Evolutionary conservation across 805 yeast genomes (phyloP).

Genomic region (Kodamaea sagamina): DNA sequence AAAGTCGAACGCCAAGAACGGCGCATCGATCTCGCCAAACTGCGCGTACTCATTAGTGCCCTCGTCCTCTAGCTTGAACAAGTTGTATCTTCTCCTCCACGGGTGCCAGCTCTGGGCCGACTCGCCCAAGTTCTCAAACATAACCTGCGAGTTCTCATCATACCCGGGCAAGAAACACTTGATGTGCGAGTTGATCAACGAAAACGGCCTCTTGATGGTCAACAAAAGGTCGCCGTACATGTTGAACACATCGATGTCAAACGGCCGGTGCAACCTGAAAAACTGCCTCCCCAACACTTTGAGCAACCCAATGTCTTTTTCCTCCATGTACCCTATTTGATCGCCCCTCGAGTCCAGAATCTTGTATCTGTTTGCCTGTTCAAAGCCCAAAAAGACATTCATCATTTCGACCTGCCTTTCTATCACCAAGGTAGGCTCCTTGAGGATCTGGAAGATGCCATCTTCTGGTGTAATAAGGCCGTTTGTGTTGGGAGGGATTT

Average conservation of each 20-base stretch:
- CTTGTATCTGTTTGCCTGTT: constrained; percentile 81
- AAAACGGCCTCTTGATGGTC: constrained; percentile 79
- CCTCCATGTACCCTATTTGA: constrained; percentile 77
- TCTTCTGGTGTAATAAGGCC: constrained; percentile 58
- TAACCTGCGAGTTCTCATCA: constrained; percentile 34
- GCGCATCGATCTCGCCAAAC: constrained; percentile 86
- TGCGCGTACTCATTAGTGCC: constrained; percentile 58
- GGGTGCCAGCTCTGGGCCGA: constrained; percentile 91
- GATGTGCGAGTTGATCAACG: constrained; percentile 86
- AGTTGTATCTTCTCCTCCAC: constrained; percentile 87
- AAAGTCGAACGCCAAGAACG: constrained; percentile 83
- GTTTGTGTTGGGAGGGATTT: constrained; percentile 43
- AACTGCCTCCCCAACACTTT: constrained; percentile 80
- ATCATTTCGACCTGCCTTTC: constrained; percentile 87
- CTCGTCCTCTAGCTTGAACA: constrained; percentile 55
- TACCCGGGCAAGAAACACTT: constrained; percentile 65
- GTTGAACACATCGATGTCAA: constrained; percentile 70
- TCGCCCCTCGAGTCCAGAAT: constrained; percentile 74
- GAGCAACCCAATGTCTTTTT: constrained; percentile 70
- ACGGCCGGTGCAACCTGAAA: constrained; percentile 84
- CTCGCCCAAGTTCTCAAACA: constrained; percentile 69
- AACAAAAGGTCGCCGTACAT: constrained; percentile 58
- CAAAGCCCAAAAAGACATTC: constrained; percentile 86
- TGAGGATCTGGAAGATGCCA: constrained; percentile 61
- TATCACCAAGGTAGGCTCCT: constrained; percentile 81